Evolutionary conservation across 805 yeast genomes (phyloP).

Genomic region (Ogataea degrootiae): DNA sequence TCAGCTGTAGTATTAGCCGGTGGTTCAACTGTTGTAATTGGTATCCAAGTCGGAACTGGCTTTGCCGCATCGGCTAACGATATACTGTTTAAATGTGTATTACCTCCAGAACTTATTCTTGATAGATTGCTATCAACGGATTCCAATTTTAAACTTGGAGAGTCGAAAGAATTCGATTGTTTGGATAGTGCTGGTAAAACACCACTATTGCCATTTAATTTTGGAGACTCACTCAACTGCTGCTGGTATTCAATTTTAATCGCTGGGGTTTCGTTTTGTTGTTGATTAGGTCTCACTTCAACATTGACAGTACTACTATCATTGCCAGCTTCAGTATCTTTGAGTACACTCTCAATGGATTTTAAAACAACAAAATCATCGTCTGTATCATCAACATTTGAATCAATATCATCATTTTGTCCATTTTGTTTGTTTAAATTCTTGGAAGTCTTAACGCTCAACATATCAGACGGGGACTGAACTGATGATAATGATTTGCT

Average conservation of each 20-base stretch:
- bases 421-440: constrained; percentile 5
- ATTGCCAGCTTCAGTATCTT: not conserved
- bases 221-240: constrained; percentile 1
- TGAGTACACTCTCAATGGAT: not conserved
- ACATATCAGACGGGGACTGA: constrained; percentile 37
- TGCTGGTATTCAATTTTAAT: not conserved
- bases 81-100: not conserved
- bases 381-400: constrained; percentile 22
- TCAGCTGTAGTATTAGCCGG: not conserved
- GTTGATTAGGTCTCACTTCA: not conserved
- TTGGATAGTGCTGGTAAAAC: constrained; percentile 12
- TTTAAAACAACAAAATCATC: constrained; percentile 7
- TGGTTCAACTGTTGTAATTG: not conserved
- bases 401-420: constrained; percentile 21
- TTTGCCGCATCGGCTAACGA: too few species aligned
- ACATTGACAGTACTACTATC: not conserved
- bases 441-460: constrained; percentile 24
- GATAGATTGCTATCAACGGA: constrained; percentile 11
- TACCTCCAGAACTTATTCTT: not conserved
- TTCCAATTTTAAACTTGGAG: constrained; percentile 12
- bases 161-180: constrained; percentile 10
- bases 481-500: constrained; percentile 42
- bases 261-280: too few species aligned
- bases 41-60: not conserved
- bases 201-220: not conserved